Percentiles rank a stretch among this genome's conserved stretches.
Evolutionary conservation across 164 flowering plant genomes (phyloP).

Genomic region (Magnolia kwangsiensis): DNA sequence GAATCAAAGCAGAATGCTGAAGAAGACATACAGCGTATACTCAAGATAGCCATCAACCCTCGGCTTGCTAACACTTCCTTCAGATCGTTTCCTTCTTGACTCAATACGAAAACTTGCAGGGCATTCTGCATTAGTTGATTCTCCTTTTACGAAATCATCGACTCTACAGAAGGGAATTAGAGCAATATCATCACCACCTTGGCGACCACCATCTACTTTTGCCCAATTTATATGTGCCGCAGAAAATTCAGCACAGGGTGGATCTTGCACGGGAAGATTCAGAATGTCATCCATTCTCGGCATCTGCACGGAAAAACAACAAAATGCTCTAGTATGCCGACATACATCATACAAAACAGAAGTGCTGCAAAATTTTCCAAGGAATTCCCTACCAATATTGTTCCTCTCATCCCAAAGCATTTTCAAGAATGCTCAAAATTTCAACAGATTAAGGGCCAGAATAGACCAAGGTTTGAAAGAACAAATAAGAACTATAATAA

Average conservation of each 20-base stretch:
- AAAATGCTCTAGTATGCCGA: no score
- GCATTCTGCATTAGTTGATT: conserved; percentile 47
- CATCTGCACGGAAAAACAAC: conserved; percentile 27
- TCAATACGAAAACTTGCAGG: conserved; percentile 59
- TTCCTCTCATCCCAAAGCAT: background rate
- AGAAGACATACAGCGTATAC: conserved; percentile 45
- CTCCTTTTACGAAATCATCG: conserved; percentile 55
- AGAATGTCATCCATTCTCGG: conserved; percentile 60
- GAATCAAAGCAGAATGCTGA: background rate
- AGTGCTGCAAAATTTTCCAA: background rate
- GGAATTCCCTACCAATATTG: background rate
- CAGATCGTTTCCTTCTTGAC: conserved; percentile 51
- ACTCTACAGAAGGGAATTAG: conserved; percentile 52
- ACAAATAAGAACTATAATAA: no score
- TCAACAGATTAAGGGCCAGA: background rate
- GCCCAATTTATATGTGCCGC: conserved; percentile 53
- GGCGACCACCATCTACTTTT: conserved; percentile 53
- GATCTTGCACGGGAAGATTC: conserved; percentile 62
- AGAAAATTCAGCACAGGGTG: conserved; percentile 47
- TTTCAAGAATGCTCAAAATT: background rate
- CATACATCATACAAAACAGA: background rate
- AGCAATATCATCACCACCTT: conserved; percentile 61
- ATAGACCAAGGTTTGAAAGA: no score
- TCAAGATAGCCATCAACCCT: conserved; percentile 63
- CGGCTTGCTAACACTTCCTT: conserved; percentile 51